phyloP scores from a whole-genome alignment of 78 protist species.

The Dictyostelium purpureum region DNA sequence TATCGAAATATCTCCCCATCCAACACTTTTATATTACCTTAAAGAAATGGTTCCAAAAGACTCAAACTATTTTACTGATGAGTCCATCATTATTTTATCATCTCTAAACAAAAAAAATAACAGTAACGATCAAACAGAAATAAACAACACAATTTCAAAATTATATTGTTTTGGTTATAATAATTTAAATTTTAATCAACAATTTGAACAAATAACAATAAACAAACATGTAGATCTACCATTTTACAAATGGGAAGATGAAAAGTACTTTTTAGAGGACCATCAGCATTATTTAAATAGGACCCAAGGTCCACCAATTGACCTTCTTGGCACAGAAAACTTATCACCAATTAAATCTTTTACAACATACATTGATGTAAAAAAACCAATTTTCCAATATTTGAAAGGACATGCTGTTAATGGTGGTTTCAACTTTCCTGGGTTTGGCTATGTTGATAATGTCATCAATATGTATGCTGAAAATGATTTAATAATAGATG shows the following conservation, averaged over 20 bases:
- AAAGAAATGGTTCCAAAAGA: background rate
- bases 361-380: conserved; percentile 6
- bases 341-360: background rate
- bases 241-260: background rate
- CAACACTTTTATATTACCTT: conserved; percentile 8
- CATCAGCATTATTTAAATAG: no score
- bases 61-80: background rate
- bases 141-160: background rate
- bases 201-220: background rate
- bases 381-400: background rate
- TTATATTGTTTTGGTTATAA: background rate
- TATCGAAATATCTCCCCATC: conserved; percentile 29
- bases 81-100: background rate
- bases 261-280: no score
- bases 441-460: conserved; percentile 51
- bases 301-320: background rate
- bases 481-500: no score
- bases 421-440: conserved; percentile 26
- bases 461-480: background rate
- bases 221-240: background rate
- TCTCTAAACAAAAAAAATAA: background rate
- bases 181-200: no score
- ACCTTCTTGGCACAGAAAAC: background rate
- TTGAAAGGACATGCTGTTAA: conserved; percentile 55
- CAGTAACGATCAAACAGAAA: background rate